Conservation (phyloP, 192 early-diverging fungal species). For the Chytriomyces sp. region DNA sequence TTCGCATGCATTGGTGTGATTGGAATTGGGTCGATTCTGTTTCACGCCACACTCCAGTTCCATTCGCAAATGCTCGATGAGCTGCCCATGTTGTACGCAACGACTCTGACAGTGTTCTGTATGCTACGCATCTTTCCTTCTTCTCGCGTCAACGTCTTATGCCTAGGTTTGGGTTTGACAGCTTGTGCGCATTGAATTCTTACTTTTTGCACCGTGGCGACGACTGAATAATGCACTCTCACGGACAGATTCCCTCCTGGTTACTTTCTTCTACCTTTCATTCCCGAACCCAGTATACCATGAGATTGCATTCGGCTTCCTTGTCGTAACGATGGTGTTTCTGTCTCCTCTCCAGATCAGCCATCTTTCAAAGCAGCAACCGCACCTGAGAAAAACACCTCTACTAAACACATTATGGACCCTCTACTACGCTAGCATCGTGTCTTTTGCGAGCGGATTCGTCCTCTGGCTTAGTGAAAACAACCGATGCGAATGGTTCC, state of each 20-base stretch:
- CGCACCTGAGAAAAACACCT: constrained; percentile 28
- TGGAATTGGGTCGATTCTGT: constrained; percentile 3
- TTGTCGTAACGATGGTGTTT: constrained; percentile 25
- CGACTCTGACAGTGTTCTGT: constrained; percentile 21
- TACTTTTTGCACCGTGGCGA: constrained; percentile 20
- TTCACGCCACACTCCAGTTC: constrained; percentile 9
- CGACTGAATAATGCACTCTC: too few relatives aligned
- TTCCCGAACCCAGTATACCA: constrained; percentile 69
- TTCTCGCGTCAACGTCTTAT: not conserved
- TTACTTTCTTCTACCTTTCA: constrained; percentile 56
- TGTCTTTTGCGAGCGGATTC: constrained; percentile 38
- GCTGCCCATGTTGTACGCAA: constrained; percentile 63
- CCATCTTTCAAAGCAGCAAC: constrained; percentile 1
- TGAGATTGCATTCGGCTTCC: constrained; percentile 37
- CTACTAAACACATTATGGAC: constrained; percentile 11
- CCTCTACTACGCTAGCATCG: not conserved
- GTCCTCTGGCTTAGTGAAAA: constrained; percentile 83
- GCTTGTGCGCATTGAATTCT: not conserved
- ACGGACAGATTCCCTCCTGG: constrained; percentile 19
- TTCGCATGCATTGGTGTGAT: constrained; percentile 13
- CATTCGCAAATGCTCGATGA: constrained; percentile 57
- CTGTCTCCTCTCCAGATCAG: constrained; percentile 32
- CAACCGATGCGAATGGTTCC: constrained; percentile 62
- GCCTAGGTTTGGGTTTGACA: not conserved
- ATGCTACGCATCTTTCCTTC: constrained; percentile 21